Percentiles rank a stretch among this genome's conserved stretches.
phyloP scores from a whole-genome alignment of 257 asterid species.

The Forsythia viridissima region DNA sequence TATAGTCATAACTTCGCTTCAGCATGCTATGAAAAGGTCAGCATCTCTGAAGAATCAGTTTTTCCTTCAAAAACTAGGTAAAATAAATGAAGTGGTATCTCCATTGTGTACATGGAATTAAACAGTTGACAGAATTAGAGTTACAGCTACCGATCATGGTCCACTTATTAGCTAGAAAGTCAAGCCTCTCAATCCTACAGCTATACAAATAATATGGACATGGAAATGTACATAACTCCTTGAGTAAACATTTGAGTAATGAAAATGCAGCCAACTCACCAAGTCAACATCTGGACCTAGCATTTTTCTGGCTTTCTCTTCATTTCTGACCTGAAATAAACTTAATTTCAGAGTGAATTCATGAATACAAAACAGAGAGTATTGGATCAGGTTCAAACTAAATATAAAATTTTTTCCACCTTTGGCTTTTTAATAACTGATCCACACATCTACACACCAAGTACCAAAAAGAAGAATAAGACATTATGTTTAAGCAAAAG shows the following conservation, averaged over 20 bases:
- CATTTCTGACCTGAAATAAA: conserved; percentile 76
- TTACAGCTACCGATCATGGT: background rate
- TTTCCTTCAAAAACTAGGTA: conserved; percentile 2
- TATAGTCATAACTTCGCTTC: background rate
- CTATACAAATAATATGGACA: background rate
- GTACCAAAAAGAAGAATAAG: background rate
- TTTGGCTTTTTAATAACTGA: background rate
- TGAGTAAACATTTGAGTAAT: background rate
- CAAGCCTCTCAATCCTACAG: conserved; percentile 3
- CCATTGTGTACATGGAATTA: background rate
- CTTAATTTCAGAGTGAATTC: conserved; percentile 17
- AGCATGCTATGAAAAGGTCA: background rate
- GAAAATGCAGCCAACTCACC: conserved; percentile 47
- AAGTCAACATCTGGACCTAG: conserved; percentile 85
- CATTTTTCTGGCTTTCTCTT: conserved; percentile 94
- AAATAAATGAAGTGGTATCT: background rate
- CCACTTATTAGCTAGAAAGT: background rate
- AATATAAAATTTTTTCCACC: background rate
- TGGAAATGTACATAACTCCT: conserved; percentile 6
- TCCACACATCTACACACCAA: conserved; percentile 7
- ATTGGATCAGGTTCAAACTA: background rate
- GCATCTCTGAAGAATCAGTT: background rate
- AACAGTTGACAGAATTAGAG: background rate
- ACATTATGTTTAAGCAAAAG: background rate
- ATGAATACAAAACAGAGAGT: background rate